Conservation (phyloP, 306 rosid species). For the Prunus mume region DNA sequence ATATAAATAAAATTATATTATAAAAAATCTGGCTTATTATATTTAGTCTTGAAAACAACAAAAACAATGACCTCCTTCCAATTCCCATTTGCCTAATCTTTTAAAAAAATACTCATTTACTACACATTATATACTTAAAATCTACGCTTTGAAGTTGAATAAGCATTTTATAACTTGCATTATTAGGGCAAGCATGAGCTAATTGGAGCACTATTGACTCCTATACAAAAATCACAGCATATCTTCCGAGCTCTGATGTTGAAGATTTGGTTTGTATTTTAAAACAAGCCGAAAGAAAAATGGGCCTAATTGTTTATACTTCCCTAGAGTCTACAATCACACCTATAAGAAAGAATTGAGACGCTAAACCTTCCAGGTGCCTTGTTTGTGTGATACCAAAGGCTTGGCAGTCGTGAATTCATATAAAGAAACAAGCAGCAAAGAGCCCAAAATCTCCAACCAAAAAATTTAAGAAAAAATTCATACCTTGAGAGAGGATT, state of each 20-base stretch:
- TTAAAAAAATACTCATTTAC: background rate
- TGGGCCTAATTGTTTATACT: background rate
- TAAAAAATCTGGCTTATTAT: background rate
- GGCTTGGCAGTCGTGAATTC: too few relatives aligned
- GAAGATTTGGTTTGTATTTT: constrained; percentile 12
- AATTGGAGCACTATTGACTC: constrained; percentile 11
- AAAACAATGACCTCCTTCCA: constrained; percentile 1
- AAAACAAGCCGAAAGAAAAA: constrained; percentile 13
- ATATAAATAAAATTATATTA: too few relatives aligned
- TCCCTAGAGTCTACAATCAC: background rate
- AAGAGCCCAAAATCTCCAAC: too few relatives aligned
- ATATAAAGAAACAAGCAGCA: too few relatives aligned
- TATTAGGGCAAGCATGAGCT: constrained; percentile 21
- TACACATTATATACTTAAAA: background rate
- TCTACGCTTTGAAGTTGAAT: background rate
- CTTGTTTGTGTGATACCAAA: too few relatives aligned
- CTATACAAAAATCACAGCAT: constrained; percentile 4
- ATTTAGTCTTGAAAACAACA: constrained; percentile 20
- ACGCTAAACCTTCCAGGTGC: too few relatives aligned
- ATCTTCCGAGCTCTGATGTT: constrained; percentile 20
- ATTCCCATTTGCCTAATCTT: constrained; percentile 9
- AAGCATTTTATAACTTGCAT: background rate
- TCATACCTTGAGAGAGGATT: too few relatives aligned
- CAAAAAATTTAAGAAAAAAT: too few relatives aligned
- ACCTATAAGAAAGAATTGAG: constrained; percentile 3